A percentile compares a stretch with the other conserved stretches of the same genome.
Conservation (phyloP, 495 filamentous ascomycete genomes). For the Penicillium paradoxum region DNA sequence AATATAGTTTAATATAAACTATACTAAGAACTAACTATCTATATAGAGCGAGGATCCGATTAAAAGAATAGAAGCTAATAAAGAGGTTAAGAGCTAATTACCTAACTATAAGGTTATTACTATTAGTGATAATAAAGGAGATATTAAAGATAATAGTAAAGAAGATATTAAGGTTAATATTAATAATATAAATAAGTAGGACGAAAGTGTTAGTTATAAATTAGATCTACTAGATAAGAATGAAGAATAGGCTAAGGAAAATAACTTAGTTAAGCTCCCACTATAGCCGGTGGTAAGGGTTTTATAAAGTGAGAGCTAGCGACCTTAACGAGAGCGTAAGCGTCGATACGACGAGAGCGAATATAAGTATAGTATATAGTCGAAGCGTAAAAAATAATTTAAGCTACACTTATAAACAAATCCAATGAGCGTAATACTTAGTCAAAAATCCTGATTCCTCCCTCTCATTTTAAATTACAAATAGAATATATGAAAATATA, state of each 20-base stretch:
- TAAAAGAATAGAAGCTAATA: slow-evolving; percentile 2
- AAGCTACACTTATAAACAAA: no score
- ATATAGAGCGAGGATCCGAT: not conserved
- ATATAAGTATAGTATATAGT: not conserved
- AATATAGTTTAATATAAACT: not conserved
- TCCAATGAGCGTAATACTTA: not conserved
- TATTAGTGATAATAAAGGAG: not conserved
- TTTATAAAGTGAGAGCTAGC: not conserved
- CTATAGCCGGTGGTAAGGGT: not conserved
- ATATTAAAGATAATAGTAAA: not conserved
- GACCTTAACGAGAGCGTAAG: not conserved
- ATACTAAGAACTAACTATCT: slow-evolving; percentile 2
- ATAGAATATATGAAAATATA: not conserved
- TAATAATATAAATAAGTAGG: not conserved
- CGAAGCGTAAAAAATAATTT: not conserved
- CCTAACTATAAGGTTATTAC: not conserved
- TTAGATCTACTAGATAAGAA: not conserved
- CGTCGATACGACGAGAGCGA: not conserved
- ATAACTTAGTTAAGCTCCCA: not conserved
- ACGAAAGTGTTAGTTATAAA: no score
- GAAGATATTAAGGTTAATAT: not conserved
- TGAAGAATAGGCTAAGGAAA: not conserved
- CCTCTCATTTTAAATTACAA: not conserved
- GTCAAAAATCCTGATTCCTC: no score
- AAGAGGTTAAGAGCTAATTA: slow-evolving; percentile 2